Base-by-base conservation (phyloP, 2,329 filamentous ascomycete species). In the Penicillium sp. region DNA sequence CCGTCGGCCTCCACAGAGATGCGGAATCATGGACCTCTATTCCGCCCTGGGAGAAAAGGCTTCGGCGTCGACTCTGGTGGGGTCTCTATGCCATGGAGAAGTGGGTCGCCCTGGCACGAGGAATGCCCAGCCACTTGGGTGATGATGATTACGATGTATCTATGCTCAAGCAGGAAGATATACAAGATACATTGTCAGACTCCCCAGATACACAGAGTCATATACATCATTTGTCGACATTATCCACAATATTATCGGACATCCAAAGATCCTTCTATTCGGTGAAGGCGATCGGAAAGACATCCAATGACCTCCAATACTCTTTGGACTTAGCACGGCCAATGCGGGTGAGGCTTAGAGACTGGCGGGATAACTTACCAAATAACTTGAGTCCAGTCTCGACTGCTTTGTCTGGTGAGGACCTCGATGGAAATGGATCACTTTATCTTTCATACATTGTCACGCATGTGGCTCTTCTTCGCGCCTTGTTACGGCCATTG, bases 51-150 rank as follows among this genome's bases (percentile, higher is more conserved):
- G 31, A 50, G 21, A 27, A 29, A 8, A 50, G 16, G n/a, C 26
- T 50, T 14, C 47, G 47, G 14, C 47, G 47, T n/a, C 31, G 47
- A 21, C 29, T 50, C 47, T 50, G 47, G 47, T 50, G 47, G 47
- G 47, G 47, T 11, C 14, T 37, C n/a, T 50, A 50, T 25, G 25
- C 23, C n/a, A 50, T 50, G 47, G 47, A 50, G 21, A 50, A 50
- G 31, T 50, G 47, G 47, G 47, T 50, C 3, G 47, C 47, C 7
- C 25, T 50, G 10, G 27, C 19, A 16, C 47, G 47, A 35, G 47
- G 47, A 19, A 50, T 50, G 47, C 47, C 47, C 16, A 50, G 47
- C 27, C 47, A 50, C 29, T 13, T 50, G n/a, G 14, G 25, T 9
- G 47, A 50, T 37, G 47, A 50, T 37, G 31, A 50, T 21, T 50